Conservation (phyloP, 129 eudicot species). For the Artemisia annua region DNA sequence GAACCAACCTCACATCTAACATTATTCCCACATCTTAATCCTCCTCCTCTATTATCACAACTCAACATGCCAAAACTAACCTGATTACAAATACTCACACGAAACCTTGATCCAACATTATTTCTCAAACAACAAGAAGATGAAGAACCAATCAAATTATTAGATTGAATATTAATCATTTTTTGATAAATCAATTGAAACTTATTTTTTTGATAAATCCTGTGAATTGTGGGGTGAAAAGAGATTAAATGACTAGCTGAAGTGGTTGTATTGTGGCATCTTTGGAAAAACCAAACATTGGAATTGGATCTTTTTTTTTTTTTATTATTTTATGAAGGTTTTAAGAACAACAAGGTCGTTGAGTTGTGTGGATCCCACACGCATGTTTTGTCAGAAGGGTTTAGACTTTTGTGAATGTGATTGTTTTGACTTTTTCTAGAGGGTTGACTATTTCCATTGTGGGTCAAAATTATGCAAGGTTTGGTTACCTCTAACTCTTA, state of each 20-base stretch:
- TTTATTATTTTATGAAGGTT: too few species aligned
- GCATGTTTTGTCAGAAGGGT: too few species aligned
- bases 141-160: conserved; percentile 9
- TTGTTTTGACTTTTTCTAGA: too few species aligned
- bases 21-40: conserved; percentile 28
- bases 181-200: background rate
- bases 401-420: too few species aligned
- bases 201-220: background rate
- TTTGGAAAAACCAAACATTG: too few species aligned
- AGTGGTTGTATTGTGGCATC: too few species aligned
- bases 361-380: too few species aligned
- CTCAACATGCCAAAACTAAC: conserved; percentile 8
- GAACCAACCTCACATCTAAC: conserved; percentile 46
- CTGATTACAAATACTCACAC: conserved; percentile 11
- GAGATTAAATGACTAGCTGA: background rate
- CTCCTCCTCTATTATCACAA: conserved; percentile 9
- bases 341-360: background rate
- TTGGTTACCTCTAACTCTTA: too few species aligned
- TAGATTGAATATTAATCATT: conserved; percentile 11
- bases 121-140: conserved; percentile 21
- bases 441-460: too few species aligned
- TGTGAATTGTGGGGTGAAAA: conserved; percentile 12
- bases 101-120: conserved; percentile 26
- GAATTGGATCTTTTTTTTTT: too few species aligned
- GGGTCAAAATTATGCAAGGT: too few species aligned